Conservation (phyloP, 805 yeast genomes). For the Nakazawaea anatomiae region DNA sequence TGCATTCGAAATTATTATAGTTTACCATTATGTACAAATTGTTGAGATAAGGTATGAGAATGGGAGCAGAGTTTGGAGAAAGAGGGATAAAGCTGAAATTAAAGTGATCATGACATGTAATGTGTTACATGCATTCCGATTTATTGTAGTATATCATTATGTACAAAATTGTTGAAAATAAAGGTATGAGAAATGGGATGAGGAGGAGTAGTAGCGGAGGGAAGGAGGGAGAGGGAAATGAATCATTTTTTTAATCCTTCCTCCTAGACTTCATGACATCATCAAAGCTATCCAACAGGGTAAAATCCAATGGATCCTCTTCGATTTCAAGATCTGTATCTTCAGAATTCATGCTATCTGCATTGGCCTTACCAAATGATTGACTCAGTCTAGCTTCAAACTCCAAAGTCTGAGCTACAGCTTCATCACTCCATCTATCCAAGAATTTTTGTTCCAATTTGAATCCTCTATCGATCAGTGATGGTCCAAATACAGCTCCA, state of each 20-base stretch:
- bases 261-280: not conserved
- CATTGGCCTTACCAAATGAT: conserved; percentile 8
- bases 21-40: too few species aligned
- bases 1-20: too few species aligned
- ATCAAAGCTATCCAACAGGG: not conserved
- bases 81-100: too few species aligned
- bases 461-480: conserved; percentile 63
- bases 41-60: too few species aligned
- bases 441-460: conserved; percentile 65
- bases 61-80: too few species aligned
- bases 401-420: conserved; percentile 55
- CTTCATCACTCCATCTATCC: conserved; percentile 69
- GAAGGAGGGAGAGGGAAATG: not conserved
- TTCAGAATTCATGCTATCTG: conserved; percentile 20
- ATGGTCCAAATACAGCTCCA: conserved; percentile 67
- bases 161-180: not conserved
- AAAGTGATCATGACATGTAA: too few species aligned
- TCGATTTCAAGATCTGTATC: conserved; percentile 18
- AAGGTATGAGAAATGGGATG: too few species aligned
- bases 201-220: not conserved
- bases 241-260: not conserved
- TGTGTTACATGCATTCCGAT: too few species aligned
- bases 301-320: conserved; percentile 17
- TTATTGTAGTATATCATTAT: too few species aligned
- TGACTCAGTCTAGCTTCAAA: conserved; percentile 35